Base-by-base conservation (phyloP, 495 filamentous ascomycete genomes). In the Haplographium delicatum region DNA sequence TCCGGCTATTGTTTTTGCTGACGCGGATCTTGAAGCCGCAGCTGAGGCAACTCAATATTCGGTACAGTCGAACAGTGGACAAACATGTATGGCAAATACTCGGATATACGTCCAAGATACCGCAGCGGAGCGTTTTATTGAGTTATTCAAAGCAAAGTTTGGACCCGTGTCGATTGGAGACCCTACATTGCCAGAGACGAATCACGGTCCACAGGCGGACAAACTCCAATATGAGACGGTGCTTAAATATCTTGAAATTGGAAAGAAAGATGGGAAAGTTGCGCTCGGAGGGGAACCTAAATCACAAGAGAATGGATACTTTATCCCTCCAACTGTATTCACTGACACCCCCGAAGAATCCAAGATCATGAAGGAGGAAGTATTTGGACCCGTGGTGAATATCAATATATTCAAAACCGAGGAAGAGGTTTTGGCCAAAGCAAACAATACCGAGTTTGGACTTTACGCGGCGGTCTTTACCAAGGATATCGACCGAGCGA, bases 21-120 rank as follows among this genome's bases (percentile, higher is more conserved):
- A 97, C 61, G 91, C 91, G 41, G 82, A 97, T 64, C 89, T 97
- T 55, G 90, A 96, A 60, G 83, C 91, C 62, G 89, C 91, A 51
- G 89, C 96, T 68, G 85, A 83, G 19, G 96, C 89, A 88, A 85
- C 90, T 66, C 95, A 96, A 82, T 91, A 89, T 51, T 91, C 91
- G 63, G 95, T 97, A 63, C 95, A 88, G 82, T 95, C 74, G 75
- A 96, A 96, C 80, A 90, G 95, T 72, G 91, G 91, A 62, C 91
- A 97, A 71, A 89, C 83, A 80, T 97, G 91, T 84, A 95, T 89
- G 63, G 91, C 91, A 53, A 91, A 89, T 57, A 91, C 44, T 30
- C 37, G 55, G 2, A 33, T 54, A n/a, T 58, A 58, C 44, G 50
- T 58, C 4, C 50, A 58, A 30, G 45, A 53, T 5, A 41, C 38